Evolutionary conservation across 805 yeast species (phyloP).

Genomic region (Myxozyma nipponensis): DNA sequence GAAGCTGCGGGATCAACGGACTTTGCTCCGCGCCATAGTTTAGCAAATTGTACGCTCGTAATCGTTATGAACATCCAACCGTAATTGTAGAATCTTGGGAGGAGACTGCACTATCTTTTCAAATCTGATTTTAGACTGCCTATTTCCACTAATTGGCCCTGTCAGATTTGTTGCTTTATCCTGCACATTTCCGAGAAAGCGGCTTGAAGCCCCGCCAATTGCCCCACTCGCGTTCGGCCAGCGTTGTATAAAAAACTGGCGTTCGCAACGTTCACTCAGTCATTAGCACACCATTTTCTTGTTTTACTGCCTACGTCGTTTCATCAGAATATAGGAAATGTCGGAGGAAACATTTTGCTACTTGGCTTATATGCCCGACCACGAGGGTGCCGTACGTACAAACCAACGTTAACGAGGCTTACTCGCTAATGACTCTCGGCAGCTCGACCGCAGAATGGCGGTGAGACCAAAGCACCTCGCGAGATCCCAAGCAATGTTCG

Average conservation of each 20-base stretch:
- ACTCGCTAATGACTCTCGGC: background rate
- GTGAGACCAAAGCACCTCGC: slow-evolving; percentile 44
- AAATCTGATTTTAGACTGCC: no score
- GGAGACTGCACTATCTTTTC: no score
- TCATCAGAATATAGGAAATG: background rate
- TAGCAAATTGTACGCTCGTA: no score
- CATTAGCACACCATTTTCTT: no score
- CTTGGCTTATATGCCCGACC: background rate
- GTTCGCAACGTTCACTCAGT: background rate
- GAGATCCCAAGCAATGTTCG: slow-evolving; percentile 34
- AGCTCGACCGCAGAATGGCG: slow-evolving; percentile 32
- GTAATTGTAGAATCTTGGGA: no score
- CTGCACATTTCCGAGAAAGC: no score
- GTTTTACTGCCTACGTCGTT: background rate
- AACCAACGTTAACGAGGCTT: background rate
- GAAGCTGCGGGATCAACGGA: no score
- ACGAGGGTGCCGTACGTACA: background rate
- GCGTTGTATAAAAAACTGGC: background rate
- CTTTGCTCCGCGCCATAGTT: no score
- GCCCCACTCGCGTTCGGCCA: background rate
- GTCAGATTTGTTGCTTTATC: no score
- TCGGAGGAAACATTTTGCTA: background rate
- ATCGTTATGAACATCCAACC: no score
- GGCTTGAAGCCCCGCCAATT: background rate
- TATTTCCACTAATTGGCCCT: no score